Evolutionary conservation across 2,329 filamentous ascomycete genomes (phyloP), one percentile per base, ranked within the genome.

Genomic region (Orbilia javanica): DNA sequence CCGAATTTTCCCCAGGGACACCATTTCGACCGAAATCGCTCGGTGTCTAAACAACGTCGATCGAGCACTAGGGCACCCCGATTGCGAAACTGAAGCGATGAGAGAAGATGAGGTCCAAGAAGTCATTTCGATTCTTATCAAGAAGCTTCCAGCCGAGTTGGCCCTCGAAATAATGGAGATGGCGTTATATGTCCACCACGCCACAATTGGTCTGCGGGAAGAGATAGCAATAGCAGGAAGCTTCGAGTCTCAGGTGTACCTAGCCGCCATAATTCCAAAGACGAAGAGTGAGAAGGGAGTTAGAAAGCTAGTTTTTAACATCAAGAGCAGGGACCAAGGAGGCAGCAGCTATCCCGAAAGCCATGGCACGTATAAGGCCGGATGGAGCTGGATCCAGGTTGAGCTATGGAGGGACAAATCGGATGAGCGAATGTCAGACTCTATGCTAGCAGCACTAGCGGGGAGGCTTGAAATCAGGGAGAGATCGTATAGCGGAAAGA

Each of bases 361-460:
- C 31, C 55, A 34, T 7, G 63, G 63, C n/a, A 63, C 63, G 0
- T 75, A 68, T 27, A 67, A 53, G 6, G 52, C 44, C 1, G 44
- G 50, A 29, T 57, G 55, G 42, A 68, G 52, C 22, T 75, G 71
- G 71, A 31, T 75, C 13, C 63, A 71, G 8, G 68, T 53, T 11
- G 68, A 71, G 57, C 29, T 71, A 7, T 71, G 68, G 68, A 62
- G 68, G 15, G 15, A 50, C 13, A 53, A 53, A 29, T 6, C 34
- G 2, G 34, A 42, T 27, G 34, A 60, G n/a, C 13, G 42, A 7
- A 60, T n/a, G 11, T 29, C 29, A 13, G 29, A n/a, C 10, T 39
- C 55, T 25, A 15, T 18, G 27, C 15, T 31, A 34, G 6, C 29
- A 22, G 34, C 13, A 22, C 20, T 13, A 18, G 27, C 22, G 18